These are phyloP conservation scores for Pythium aquatile DNA, from an alignment of 352 stramenopile genomes.

Conservation along the genomic window DNA sequence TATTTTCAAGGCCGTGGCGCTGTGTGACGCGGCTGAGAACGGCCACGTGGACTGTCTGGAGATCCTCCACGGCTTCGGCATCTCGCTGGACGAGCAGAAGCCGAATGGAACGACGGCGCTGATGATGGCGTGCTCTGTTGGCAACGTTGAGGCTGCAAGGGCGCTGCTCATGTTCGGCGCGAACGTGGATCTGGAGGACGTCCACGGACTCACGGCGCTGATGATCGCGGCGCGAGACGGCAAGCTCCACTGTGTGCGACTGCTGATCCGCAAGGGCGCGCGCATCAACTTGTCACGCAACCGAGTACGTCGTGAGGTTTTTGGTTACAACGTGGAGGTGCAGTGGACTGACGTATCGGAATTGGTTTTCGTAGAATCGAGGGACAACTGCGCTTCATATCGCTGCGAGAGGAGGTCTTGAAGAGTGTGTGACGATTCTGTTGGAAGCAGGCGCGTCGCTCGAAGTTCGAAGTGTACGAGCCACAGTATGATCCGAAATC, in stretches of 20 bases:
- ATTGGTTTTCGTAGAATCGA: conserved; percentile 45
- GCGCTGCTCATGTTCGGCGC: conserved; percentile 84
- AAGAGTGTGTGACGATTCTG: conserved; percentile 73
- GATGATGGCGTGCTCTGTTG: conserved; percentile 84
- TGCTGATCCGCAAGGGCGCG: conserved; percentile 78
- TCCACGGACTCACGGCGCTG: conserved; percentile 78
- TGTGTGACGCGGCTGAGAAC: conserved; percentile 82
- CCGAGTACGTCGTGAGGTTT: conserved; percentile 39
- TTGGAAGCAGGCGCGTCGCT: conserved; percentile 64
- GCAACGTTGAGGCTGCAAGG: conserved; percentile 81
- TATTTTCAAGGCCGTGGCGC: conserved; percentile 69
- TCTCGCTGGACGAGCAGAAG: conserved; percentile 86
- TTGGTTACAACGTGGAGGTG: neutral
- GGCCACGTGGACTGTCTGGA: conserved; percentile 84
- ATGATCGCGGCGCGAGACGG: conserved; percentile 80
- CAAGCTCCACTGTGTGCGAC: conserved; percentile 56
- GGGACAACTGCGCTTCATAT: conserved; percentile 83
- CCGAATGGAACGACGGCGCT: conserved; percentile 75
- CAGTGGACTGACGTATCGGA: conserved; percentile 11
- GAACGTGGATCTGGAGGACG: conserved; percentile 82
- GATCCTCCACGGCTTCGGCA: conserved; percentile 72
- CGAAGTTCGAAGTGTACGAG: conserved; percentile 74
- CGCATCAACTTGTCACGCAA: conserved; percentile 83
- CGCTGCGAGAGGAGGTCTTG: conserved; percentile 65
- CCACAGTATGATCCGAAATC: neutral